Evolutionary conservation across 768 basidiomycete species (phyloP), one percentile per base, ranked within the genome.

Genomic region (Auriscalpium microsporum): DNA sequence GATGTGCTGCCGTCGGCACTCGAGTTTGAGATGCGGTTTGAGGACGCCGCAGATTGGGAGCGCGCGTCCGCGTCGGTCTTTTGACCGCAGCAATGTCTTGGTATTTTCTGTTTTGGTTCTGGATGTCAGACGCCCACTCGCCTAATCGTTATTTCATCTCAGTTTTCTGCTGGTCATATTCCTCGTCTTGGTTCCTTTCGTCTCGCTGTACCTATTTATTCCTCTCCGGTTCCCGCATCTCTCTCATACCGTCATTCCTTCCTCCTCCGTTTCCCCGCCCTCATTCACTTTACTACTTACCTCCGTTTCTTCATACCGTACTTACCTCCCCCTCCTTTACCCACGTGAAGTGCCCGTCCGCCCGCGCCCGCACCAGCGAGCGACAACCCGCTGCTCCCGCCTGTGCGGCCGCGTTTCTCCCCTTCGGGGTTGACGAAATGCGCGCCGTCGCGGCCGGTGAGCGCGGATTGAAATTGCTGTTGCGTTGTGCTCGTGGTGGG

Each of bases 351-450:
- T 45, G 46, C 28, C 45, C 38, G 17, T 9, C 8, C 17, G 14
- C 17, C 6, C 4, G 28, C 28, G 28, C 28, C 28, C 28, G 28
- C 7, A 28, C 28, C 4, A 28, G 28, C 28, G 28, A 28, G 28
- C 28, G 28, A 28, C 66, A 64, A 67, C 69, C 53, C 61, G 69
- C 70, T 67, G 70, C 65, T 66, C 62, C 58, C 60, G 60, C 50
- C 42, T 51, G 54, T 45, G 45, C 34, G 17, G 53, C 52, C 48
- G 63, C 58, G 72, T 77, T 74, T 79, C 76, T 76, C 74, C 75
- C 73, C 71, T 61, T 40, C 60, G 70, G 77, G 78, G 75, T 65
- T 67, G 77, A 78, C 61, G 77, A 77, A 74, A 67, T 66, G 65
- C 54, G 49, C 61, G 63, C 55, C 62, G 57, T 55, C 51, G 63